phyloP scores from a whole-genome alignment of 1,139 yeast genomes.

The Fermentozyma sake region DNA sequence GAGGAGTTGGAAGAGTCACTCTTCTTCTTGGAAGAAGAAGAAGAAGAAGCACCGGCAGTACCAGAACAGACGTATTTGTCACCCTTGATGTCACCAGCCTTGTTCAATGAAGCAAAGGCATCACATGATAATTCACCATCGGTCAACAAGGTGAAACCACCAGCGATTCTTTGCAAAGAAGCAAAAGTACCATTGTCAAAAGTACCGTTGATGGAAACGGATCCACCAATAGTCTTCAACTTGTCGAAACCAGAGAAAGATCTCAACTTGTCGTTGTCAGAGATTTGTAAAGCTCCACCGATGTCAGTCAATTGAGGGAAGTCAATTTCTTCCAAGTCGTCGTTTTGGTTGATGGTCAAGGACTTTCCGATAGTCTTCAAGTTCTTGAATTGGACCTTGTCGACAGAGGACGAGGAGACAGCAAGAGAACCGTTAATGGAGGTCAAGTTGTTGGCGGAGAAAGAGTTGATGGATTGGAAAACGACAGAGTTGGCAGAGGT shows the following conservation, averaged over 20 bases:
- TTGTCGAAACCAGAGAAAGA: conserved; percentile 69
- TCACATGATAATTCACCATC: conserved; percentile 78
- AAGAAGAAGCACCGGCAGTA: conserved; percentile 56
- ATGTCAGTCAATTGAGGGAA: conserved; percentile 66
- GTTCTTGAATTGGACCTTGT: conserved; percentile 51
- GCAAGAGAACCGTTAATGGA: conserved; percentile 77
- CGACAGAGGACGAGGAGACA: conserved; percentile 61
- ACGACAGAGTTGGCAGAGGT: conserved; percentile 81
- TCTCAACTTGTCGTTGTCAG: conserved; percentile 72
- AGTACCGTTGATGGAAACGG: conserved; percentile 74
- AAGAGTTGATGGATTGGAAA: conserved; percentile 71
- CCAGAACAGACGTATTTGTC: conserved; percentile 82
- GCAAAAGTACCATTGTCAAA: conserved; percentile 77
- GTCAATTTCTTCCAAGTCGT: conserved; percentile 62
- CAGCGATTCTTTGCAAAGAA: conserved; percentile 70
- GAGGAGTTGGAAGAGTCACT: conserved; percentile 25
- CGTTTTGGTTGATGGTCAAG: conserved; percentile 70
- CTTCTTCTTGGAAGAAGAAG: conserved; percentile 38
- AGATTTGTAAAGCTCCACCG: conserved; percentile 86
- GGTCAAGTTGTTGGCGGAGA: conserved; percentile 65
- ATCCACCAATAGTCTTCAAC: conserved; percentile 78
- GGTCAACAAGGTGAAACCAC: conserved; percentile 85
- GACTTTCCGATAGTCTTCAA: conserved; percentile 73
- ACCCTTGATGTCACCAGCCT: conserved; percentile 81
- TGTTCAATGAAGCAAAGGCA: conserved; percentile 62